Base-by-base conservation (phyloP, 495 filamentous ascomycete species). In the Penicillium ochrochloron region DNA sequence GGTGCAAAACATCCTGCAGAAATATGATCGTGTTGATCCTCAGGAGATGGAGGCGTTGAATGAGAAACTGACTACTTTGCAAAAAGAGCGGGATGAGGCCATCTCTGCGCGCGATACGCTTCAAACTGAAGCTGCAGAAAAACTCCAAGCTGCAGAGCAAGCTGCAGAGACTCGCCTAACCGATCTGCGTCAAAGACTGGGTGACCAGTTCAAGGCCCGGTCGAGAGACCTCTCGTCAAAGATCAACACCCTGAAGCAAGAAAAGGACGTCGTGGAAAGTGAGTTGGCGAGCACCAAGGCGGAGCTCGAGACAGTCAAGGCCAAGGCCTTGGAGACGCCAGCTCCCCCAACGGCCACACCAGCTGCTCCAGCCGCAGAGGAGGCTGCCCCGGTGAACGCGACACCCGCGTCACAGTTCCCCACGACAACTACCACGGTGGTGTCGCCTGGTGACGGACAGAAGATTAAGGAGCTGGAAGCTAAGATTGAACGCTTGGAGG, bases 11-110 rank as follows among this genome's bases (percentile, higher is more conserved):
- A 97, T 98, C 55, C 85, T 99, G 23, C 91, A 92, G 65, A 97
- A 97, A 69, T 97, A 98, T 73, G 93, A 97, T 66, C 91, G 95
- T 55, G 88, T 96, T 29, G 95, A 99, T 71, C 95, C 94, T 17
- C 91, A 90, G 1, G 94, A 97, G 68, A 85, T 97, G 62, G 93
- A 98, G 69, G 86, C 86, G 62, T 80, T 98, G 59, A 97, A 94
- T 74, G 85, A 88, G 67, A 82, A 88, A 65, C 76, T 90, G 52
- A 76, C 84, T 25, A 78, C 74, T 6, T 77, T 97, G 17, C 82
- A 92, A 71, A 80, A 79, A 14, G 93, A 97, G 72, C 87, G 89
- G 2, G 90, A 94, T 70, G 77, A 88, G 33, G 80, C 67, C 9
- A 39, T 59, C 7, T n/a, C 61, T 42, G 64, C 60, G 23, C 87